Evolutionary conservation across 2,329 filamentous ascomycete species (phyloP).

Genomic region (Chrysoporthe deuterocubensis): DNA sequence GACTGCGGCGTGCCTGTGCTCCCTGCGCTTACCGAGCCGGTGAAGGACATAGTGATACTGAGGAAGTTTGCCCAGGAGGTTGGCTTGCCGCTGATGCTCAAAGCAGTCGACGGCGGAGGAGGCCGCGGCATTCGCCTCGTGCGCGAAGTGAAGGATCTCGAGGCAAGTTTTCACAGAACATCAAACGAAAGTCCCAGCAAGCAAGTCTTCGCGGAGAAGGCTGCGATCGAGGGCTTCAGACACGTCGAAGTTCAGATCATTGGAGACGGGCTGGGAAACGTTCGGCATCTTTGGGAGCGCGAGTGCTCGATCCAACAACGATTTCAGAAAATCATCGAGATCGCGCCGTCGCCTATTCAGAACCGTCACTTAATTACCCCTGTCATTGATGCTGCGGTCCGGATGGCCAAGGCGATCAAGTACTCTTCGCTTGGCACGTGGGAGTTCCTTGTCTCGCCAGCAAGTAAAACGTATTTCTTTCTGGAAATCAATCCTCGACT

Average conservation of each 20-base stretch:
- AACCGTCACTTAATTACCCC: slow-evolving; percentile 48
- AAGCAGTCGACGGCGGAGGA: slow-evolving; percentile 67
- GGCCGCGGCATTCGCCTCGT: slow-evolving; percentile 64
- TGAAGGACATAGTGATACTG: background rate
- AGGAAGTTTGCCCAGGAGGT: slow-evolving; percentile 4
- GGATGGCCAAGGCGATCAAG: slow-evolving; percentile 45
- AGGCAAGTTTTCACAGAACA: slow-evolving; percentile 52
- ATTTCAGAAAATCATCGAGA: slow-evolving; percentile 65
- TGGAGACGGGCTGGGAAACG: slow-evolving; percentile 56
- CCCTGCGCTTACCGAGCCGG: slow-evolving; percentile 5
- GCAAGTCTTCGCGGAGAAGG: slow-evolving; percentile 33
- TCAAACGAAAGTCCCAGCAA: slow-evolving; percentile 62
- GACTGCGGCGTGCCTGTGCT: slow-evolving; percentile 16
- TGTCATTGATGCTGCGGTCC: slow-evolving; percentile 21
- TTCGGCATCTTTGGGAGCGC: slow-evolving; percentile 62
- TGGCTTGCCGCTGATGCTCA: slow-evolving; percentile 41
- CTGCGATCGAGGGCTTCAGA: slow-evolving; percentile 43
- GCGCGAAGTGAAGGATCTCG: slow-evolving; percentile 45
- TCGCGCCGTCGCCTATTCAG: slow-evolving; percentile 55
- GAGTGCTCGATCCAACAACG: slow-evolving; percentile 64
- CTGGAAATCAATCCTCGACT: slow-evolving; percentile 64
- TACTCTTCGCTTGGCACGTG: slow-evolving; percentile 67
- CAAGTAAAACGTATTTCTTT: slow-evolving; percentile 56
- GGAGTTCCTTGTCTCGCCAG: slow-evolving; percentile 63
- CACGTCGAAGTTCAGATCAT: slow-evolving; percentile 66